Evolutionary conservation across 352 stramenopile species (phyloP).

Genomic region (Globisporangium alternatum): DNA sequence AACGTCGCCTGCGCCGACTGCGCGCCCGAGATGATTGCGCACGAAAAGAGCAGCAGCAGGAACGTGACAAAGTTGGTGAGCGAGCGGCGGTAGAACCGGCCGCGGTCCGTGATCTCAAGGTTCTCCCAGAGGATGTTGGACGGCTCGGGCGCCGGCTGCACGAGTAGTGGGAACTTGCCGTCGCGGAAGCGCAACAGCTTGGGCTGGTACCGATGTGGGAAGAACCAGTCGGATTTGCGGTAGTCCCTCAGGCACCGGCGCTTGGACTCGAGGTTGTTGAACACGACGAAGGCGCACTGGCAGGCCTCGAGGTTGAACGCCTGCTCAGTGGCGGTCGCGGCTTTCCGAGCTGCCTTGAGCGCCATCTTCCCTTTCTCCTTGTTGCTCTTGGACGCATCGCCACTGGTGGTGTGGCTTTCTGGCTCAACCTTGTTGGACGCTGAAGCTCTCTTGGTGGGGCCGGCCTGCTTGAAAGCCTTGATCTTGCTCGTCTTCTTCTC

Average conservation of each 20-base stretch:
- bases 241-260: constrained; percentile 81
- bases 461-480: constrained; percentile 49
- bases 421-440: not conserved
- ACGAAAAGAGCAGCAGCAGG: constrained; percentile 66
- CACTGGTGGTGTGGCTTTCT: not conserved
- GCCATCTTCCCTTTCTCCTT: constrained; percentile 6
- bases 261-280: constrained; percentile 82
- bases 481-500: constrained; percentile 63
- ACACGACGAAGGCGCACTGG: constrained; percentile 85
- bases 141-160: constrained; percentile 62
- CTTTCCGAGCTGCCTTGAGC: constrained; percentile 21
- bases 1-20: constrained; percentile 70
- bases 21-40: constrained; percentile 69
- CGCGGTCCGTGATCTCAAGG: constrained; percentile 60
- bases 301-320: constrained; percentile 62
- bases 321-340: constrained; percentile 26
- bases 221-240: constrained; percentile 37
- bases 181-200: constrained; percentile 58
- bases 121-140: constrained; percentile 90
- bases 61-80: constrained; percentile 76
- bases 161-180: constrained; percentile 39
- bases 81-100: constrained; percentile 55
- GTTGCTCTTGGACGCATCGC: not conserved
- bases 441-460: constrained; percentile 9
- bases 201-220: constrained; percentile 50